Evolutionary conservation across 1,284 basidiomycete genomes (phyloP), one percentile per base, ranked within the genome.

Genomic region (Cutaneotrichosporon spelunceum): DNA sequence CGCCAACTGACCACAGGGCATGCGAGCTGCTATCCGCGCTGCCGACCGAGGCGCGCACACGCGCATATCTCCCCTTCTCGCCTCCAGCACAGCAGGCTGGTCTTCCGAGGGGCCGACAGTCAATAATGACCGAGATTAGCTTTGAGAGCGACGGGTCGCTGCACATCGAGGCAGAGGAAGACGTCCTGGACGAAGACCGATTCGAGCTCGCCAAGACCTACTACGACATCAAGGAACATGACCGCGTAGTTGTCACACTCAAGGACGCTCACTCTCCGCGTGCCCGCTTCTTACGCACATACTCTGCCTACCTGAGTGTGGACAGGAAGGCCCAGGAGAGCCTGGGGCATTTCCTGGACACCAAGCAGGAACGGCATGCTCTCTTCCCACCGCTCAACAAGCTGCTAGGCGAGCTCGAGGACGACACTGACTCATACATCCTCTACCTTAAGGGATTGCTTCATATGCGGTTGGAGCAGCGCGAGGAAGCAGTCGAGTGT

Each of bases 401-500:
- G 3, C 75, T 93, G 1, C 78, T 85, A 45, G 82, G 84, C 21
- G 81, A 91, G 53, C 78, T 91, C 13, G 83, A 84, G 59, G 78
- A 80, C 56, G 72, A 79, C 60, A 72, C 81, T 9, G 92, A 97
- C 74, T 89, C 93, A 2, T 97, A 90, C 83, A 78, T 93, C 26
- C 77, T 93, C 11, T 66, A 60, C 68, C 91, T 89, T 59, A 89
- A 92, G 73, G 88, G 88, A 0, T 77, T 95, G 10, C 86, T 95
- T 66, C 84, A 93, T 54, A 86, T 86, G 57, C 87, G 91, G 16
- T 80, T 94, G 59, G 86, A 86, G 53, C 83, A 88, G 66, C 84
- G 90, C 47, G 87, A 91, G 65, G 90, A 92, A 72, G 93, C 95
- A 0, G 89, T 95, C 36, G 91, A 93, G 72, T 86, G 83, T 67